Evolutionary conservation across 805 yeast species (phyloP).

Genomic region (Suhomyces tanzawaensis): DNA sequence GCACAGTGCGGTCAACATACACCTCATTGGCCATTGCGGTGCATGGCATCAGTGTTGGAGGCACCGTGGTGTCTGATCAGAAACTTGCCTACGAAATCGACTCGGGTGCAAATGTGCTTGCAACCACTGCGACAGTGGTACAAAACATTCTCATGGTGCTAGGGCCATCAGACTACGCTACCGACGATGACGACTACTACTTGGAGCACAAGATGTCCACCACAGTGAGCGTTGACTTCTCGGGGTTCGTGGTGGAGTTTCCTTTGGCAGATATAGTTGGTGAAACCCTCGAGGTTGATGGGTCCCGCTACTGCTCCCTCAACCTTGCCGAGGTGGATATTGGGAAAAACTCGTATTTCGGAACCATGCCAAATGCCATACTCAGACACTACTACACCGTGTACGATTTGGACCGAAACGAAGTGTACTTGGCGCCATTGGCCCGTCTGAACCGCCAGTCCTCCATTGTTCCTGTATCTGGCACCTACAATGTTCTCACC

Average conservation of each 20-base stretch:
- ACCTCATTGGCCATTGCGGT: constrained; percentile 13
- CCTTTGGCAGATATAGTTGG: constrained; percentile 14
- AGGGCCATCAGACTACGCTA: constrained; percentile 5
- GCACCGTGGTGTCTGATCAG: constrained; percentile 11
- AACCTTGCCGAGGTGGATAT: constrained; percentile 10
- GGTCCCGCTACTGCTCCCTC: constrained; percentile 11
- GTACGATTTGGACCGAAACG: constrained; percentile 15
- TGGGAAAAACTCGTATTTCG: constrained; percentile 12
- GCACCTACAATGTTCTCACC: constrained; percentile 15
- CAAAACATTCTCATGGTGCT: constrained; percentile 13
- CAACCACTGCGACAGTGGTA: constrained; percentile 12
- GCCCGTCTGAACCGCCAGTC: background rate
- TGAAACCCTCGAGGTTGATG: constrained; percentile 9
- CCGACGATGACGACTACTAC: constrained; percentile 8
- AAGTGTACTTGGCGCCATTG: constrained; percentile 14
- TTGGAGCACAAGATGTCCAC: constrained; percentile 4
- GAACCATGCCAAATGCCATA: constrained; percentile 17
- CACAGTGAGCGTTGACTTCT: constrained; percentile 9
- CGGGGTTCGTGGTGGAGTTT: constrained; percentile 12
- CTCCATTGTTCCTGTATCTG: constrained; percentile 7
- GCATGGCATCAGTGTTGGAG: constrained; percentile 9
- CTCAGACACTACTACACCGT: constrained; percentile 16
- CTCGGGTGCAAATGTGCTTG: constrained; percentile 16
- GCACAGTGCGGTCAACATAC: constrained; percentile 5
- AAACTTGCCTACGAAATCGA: constrained; percentile 16